Evolutionary conservation across 257 asterid genomes (phyloP), one percentile per base, ranked within the genome.

Genomic region (Solanum chmielewskii): DNA sequence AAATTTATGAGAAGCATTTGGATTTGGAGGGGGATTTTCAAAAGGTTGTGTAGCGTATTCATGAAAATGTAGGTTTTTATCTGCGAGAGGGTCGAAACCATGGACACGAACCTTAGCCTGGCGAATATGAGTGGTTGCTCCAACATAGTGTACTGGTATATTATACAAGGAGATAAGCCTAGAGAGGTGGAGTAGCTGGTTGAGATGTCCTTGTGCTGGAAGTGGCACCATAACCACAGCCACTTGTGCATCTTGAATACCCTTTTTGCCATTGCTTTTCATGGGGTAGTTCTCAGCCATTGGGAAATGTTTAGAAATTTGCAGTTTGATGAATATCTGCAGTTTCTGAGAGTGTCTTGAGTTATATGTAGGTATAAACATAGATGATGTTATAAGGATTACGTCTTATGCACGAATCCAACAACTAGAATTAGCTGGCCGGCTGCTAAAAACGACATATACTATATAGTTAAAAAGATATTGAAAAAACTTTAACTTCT

Each of bases 191-290:
- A 86, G 88, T 3, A 86, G 75, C 75, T 86, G 88, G 68, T 86
- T 86, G 74, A 74, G 88, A 86, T 86, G 85, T 60, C 85, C 85
- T 33, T 74, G 88, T 44, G 75, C 76, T 74, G 85, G 42, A 73
- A 86, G 69, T 10, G 76, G 76, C 29, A 86, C 85, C 88, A 74
- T 73, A 39, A 74, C 59, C 14, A 73, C 42, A 15, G 45, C 88
- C 41, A 86, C 75, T 52, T 33, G 83, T 23, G 35, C 83, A 39
- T 37, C 52, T 6, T 1, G 69, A 83, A 56, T 31, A 82, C 70
- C 12, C n/a, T 8, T 27, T 59, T 82, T 3, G 27, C 71, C 42
- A 16, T 83, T 2, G 23, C 13, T 31, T 83, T 56, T 49, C 0
- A 15, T 14, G 4, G 83, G 14, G 62, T 7, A 10, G 14, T 49